These are phyloP conservation scores for Spiraea crenata DNA, from an alignment of 331 rosid species.

Conservation along the genomic window DNA sequence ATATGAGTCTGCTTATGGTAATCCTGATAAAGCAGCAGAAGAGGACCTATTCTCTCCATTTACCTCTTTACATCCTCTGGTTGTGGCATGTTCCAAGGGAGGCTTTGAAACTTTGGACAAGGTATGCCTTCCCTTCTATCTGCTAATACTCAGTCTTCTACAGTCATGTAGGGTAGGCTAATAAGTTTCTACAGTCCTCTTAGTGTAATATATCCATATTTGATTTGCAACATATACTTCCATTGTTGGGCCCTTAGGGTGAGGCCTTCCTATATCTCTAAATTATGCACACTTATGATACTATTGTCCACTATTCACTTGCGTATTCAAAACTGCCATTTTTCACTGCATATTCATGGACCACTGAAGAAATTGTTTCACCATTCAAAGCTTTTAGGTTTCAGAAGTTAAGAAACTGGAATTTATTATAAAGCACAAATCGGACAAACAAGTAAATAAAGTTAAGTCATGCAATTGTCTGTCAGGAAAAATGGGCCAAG, in stretches of 20 bases:
- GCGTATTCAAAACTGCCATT: background rate
- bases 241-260: too few species aligned
- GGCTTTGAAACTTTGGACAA: constrained; percentile 91
- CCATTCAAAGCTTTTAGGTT: background rate
- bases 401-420: background rate
- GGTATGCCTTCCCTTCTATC: constrained; percentile 51
- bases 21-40: constrained; percentile 49
- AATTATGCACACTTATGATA: constrained; percentile 4
- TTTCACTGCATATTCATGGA: background rate
- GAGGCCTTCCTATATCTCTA: background rate
- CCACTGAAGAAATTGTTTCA: background rate
- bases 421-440: background rate
- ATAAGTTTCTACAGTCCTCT: background rate
- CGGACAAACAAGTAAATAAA: background rate
- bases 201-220: background rate
- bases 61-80: constrained; percentile 82
- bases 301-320: background rate
- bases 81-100: constrained; percentile 74
- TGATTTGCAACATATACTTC: background rate
- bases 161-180: background rate
- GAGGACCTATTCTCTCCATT: constrained; percentile 86
- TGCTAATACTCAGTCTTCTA: background rate
- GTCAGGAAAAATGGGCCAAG: background rate
- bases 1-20: constrained; percentile 65
- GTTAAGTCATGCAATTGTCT: constrained; percentile 1